phyloP scores from a whole-genome alignment of 805 yeast species.

The Ogataea salicorniae region DNA sequence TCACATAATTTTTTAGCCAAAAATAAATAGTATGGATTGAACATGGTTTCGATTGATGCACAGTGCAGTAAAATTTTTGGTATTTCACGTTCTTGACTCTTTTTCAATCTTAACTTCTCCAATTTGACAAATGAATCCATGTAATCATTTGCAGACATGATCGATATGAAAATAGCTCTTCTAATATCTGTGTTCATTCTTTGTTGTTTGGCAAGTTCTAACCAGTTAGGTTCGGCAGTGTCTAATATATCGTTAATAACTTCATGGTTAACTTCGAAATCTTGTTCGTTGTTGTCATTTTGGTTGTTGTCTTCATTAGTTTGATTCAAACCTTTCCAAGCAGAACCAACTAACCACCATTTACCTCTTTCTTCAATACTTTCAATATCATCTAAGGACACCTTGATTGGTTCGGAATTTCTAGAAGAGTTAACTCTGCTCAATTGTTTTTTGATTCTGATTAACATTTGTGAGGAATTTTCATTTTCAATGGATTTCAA shows the following conservation, averaged over 20 bases:
- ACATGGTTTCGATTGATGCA: constrained; percentile 71
- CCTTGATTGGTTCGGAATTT: constrained; percentile 73
- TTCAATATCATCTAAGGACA: constrained; percentile 74
- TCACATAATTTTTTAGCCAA: constrained; percentile 75
- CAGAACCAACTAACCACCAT: constrained; percentile 99
- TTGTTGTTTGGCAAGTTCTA: constrained; percentile 76
- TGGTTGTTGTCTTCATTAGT: constrained; percentile 7
- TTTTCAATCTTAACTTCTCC: constrained; percentile 73
- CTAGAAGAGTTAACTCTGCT: constrained; percentile 45
- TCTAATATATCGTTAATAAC: constrained; percentile 60
- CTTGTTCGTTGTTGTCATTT: constrained; percentile 5
- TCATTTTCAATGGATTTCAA: constrained; percentile 51
- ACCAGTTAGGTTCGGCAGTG: constrained; percentile 78
- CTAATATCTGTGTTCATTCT: constrained; percentile 95
- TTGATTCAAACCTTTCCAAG: constrained; percentile 73
- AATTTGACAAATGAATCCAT: constrained; percentile 80
- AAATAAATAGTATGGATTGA: constrained; percentile 85
- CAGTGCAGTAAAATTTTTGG: constrained; percentile 85
- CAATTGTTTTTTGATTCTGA: constrained; percentile 58
- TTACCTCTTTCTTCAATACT: constrained; percentile 78
- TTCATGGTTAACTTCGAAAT: constrained; percentile 33
- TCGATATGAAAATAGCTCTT: constrained; percentile 86
- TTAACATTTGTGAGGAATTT: constrained; percentile 44
- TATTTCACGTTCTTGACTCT: constrained; percentile 78
- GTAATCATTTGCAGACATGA: constrained; percentile 93